Percentiles rank a stretch among this genome's conserved stretches.
Evolutionary conservation across 78 protist genomes (phyloP).

Genomic region (Tieghemostelium lacteum): DNA sequence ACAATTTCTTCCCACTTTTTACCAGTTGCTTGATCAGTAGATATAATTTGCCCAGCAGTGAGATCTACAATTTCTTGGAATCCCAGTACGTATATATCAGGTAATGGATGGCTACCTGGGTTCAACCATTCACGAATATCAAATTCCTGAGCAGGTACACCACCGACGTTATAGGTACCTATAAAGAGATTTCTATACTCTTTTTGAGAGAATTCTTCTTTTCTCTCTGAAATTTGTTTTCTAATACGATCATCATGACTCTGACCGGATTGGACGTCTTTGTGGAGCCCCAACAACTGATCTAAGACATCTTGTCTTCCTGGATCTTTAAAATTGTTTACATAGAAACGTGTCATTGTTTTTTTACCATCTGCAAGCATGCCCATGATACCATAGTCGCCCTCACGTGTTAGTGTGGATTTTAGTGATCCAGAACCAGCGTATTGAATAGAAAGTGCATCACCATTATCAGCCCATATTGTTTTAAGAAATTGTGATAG

Average conservation of each 20-base stretch:
- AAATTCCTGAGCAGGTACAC: conserved; percentile 21
- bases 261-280: background rate
- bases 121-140: conserved; percentile 38
- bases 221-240: conserved; percentile 54
- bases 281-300: conserved; percentile 55
- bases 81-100: conserved; percentile 83
- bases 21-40: conserved; percentile 50
- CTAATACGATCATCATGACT: conserved; percentile 64
- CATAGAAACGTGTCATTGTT: conserved; percentile 50
- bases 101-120: conserved; percentile 27
- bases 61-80: conserved; percentile 86
- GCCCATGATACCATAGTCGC: conserved; percentile 80
- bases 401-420: conserved; percentile 81
- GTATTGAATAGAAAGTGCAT: conserved; percentile 84
- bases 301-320: conserved; percentile 77
- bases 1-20: conserved; percentile 79
- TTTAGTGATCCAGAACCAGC: conserved; percentile 92
- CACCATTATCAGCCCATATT: conserved; percentile 92
- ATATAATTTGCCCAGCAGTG: conserved; percentile 68
- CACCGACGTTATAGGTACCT: conserved; percentile 81
- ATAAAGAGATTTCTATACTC: conserved; percentile 57
- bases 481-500: conserved; percentile 32
- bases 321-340: conserved; percentile 65
- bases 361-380: conserved; percentile 82
- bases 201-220: conserved; percentile 38